Conservation (phyloP, 306 rosid species). For the Pterocarpus macrocarpus region DNA sequence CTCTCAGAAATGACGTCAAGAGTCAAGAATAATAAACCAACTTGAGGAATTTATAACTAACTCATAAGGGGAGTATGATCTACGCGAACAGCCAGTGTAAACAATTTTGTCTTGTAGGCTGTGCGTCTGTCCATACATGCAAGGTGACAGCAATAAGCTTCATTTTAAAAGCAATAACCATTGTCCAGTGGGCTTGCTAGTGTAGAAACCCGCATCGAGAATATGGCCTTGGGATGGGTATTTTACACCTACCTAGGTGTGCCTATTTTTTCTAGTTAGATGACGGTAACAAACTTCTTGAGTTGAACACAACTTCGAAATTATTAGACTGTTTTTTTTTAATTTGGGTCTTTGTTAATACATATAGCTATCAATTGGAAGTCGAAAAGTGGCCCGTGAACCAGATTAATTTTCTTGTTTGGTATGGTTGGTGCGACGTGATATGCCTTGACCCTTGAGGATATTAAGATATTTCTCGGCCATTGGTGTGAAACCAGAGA, state of each 20-base stretch:
- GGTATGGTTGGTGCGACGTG: constrained; percentile 37
- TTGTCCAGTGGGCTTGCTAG: no score
- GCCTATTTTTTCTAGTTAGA: not conserved
- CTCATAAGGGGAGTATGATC: not conserved
- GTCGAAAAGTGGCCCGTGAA: constrained; percentile 26
- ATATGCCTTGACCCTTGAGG: not conserved
- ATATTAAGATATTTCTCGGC: constrained; percentile 22
- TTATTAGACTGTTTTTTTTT: not conserved
- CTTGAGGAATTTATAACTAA: constrained; percentile 4
- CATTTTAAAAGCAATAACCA: no score
- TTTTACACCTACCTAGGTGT: not conserved
- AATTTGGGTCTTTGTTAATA: no score
- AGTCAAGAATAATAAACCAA: not conserved
- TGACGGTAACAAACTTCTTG: not conserved
- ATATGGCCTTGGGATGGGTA: not conserved
- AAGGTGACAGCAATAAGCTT: not conserved
- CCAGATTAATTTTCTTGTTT: constrained; percentile 9
- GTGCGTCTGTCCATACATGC: not conserved
- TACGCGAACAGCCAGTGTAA: not conserved
- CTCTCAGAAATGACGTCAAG: not conserved
- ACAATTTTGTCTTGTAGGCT: constrained; percentile 1
- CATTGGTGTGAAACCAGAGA: constrained; percentile 41
- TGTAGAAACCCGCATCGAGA: no score
- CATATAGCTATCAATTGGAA: not conserved
- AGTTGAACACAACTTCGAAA: not conserved